Base-by-base conservation (phyloP, 2,329 filamentous ascomycete species). In the Paraphaeosphaeria minitans region DNA sequence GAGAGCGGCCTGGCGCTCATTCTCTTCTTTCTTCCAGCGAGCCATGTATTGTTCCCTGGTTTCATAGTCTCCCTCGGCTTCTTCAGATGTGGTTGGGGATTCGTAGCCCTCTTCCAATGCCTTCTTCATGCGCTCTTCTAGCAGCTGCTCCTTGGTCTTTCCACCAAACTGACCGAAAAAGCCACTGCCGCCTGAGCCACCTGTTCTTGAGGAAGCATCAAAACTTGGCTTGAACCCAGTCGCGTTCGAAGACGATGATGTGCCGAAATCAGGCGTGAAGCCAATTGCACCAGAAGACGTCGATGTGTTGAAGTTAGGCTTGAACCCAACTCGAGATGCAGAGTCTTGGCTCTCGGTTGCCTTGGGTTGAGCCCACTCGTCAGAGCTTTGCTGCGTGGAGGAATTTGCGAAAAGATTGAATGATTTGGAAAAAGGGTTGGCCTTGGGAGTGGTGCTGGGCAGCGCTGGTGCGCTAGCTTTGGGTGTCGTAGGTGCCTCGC, bases 31-130 rank as follows among this genome's bases (percentile, higher is more conserved):
- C 48, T 77, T 72, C 35, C 69, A 75, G 19, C 68, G 67, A 9
- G 67, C 66, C 39, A 68, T 70, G 70, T 72, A 77, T 48, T 74
- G 62, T 54, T 69, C 72, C 49, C 75, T 63, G 13, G 66, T 71
- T 56, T 76, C 74, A 5, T 76, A 72, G 33, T 77, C 74, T 2
- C 70, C 73, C 53, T 77, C 74, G n/a, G 65, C 75, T 31, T 76
- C 74, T 31, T 66, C 74, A 13, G 68, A 48, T 19, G 24, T 33
- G 6, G 45, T 48, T 13, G 45, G 45, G 12, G 51, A 42, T 7
- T 53, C 51, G 9, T 29, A 53, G 13, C 29, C 51, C 4, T 53
- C 29, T n/a, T 45, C 69, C 56, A 66, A 72, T 7, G 68, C 74
- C 58, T 76, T 76, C 56, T 70, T 64, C 64, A 76, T 76, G 8